A percentile compares a stretch with the other conserved stretches of the same genome.
Evolutionary conservation across 176 grass and related monocot species (phyloP).

Genomic region (Pontederia paniculata): DNA sequence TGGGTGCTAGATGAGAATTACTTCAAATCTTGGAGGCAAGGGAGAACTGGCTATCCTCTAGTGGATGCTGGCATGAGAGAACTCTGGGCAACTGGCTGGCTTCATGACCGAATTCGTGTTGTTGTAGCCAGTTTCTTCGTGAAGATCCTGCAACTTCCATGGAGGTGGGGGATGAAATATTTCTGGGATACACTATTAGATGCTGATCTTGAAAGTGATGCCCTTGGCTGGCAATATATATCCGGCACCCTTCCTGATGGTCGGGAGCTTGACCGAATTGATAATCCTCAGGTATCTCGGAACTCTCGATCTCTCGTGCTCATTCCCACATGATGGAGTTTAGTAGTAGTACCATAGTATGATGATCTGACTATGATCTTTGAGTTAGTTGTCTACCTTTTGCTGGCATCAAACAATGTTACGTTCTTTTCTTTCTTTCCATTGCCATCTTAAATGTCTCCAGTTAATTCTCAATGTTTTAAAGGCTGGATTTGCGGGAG

Average conservation of each 20-base stretch:
- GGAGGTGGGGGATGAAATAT: slow-evolving; percentile 99
- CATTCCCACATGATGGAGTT: too few species aligned
- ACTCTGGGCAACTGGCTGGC: slow-evolving; percentile 91
- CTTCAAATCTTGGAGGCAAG: slow-evolving; percentile 91
- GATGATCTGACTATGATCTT: too few species aligned
- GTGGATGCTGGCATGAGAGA: slow-evolving; percentile 98
- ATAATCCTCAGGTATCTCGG: slow-evolving; percentile 82
- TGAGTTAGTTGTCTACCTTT: too few species aligned
- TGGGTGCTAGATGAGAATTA: slow-evolving; percentile 67
- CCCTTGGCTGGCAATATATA: slow-evolving; percentile 96
- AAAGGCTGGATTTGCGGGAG: too few species aligned
- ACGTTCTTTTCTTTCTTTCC: too few species aligned
- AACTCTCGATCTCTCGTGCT: not conserved
- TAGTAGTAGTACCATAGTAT: too few species aligned
- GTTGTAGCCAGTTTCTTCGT: slow-evolving; percentile 95
- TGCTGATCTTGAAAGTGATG: slow-evolving; percentile 97
- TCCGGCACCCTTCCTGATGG: slow-evolving; percentile 88
- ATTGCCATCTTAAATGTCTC: too few species aligned
- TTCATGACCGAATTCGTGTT: slow-evolving; percentile 86
- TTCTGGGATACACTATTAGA: slow-evolving; percentile 97
- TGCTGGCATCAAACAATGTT: too few species aligned
- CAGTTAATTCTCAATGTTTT: too few species aligned
- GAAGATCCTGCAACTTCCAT: slow-evolving; percentile 88
- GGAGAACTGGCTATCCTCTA: slow-evolving; percentile 82
- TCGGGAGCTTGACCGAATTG: slow-evolving; percentile 73